Base-by-base conservation (phyloP, 257 asterid genomes). In the Mitragyna speciosa region DNA sequence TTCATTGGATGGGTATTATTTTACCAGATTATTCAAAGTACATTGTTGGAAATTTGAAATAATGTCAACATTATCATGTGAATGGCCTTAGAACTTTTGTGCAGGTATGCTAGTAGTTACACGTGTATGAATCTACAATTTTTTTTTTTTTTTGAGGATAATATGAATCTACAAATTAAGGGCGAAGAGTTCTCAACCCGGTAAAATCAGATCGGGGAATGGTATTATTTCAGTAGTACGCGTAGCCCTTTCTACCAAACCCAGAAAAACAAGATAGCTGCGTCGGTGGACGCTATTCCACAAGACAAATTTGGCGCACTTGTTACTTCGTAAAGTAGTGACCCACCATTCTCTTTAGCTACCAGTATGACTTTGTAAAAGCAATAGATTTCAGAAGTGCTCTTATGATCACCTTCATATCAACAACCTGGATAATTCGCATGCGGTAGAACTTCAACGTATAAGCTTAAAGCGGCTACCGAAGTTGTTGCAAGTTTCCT, bases 401-500 rank as follows among this genome's bases (percentile, higher is more conserved):
- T 9, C 68, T 0, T 61, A 61, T 7, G 5, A n/a, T 24, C 2
- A 7, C 16, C 12, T 1, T 52, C 58, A 52, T 2, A 52, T 52
- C 58, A 19, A 8, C 24, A 54, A 33, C 10, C 20, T 49, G 7
- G 4, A 30, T 26, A 59, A 20, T 54, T 39, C 64, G n/a, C 68
- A 9, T 24, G 14, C 0, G 48, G 8, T 6, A 70, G 20, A 15
- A 14, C 61, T 78, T 84, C 78, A 33, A 86, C 11, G 78, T 89
- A 84, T 19, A 81, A 78, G 84, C 78, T 84, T 73, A 93, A 58
- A 79, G 96, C 83, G 65, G 87, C 88, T 66, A 15, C 82, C 7
- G 96, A 91, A 47, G 11, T 7, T 47, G 8, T 47, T 6, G 12
- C 17, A 52, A 12, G 2, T 68, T 36, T 47, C 12, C 72, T 19